phyloP scores from a whole-genome alignment of 2,329 filamentous ascomycete species.

The Aphanocladium album region DNA sequence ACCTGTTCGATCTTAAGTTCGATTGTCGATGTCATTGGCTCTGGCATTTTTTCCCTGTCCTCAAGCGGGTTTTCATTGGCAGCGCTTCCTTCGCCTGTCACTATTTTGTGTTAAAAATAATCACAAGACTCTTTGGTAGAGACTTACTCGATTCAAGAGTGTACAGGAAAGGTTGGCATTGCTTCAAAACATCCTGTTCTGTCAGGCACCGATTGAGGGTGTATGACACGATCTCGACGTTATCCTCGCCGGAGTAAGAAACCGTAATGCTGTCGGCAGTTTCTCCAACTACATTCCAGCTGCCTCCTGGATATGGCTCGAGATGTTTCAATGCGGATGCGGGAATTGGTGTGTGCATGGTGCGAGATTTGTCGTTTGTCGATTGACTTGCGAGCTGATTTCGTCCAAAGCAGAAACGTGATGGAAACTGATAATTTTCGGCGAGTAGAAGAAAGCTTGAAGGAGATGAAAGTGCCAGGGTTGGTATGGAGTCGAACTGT shows the following conservation, averaged over 20 bases:
- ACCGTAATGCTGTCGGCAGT: neutral
- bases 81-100: neutral
- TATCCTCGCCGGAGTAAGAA: neutral
- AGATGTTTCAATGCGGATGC: conserved; percentile 5
- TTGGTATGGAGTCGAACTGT: neutral
- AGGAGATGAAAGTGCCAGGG: neutral
- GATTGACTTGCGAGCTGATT: neutral
- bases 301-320: conserved; percentile 3
- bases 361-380: neutral
- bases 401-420: neutral
- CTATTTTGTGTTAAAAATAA: neutral
- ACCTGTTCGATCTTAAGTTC: neutral
- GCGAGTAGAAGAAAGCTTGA: neutral
- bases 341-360: neutral
- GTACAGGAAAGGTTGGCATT: neutral
- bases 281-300: neutral
- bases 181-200: neutral
- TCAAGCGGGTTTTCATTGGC: neutral
- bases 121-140: neutral
- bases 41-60: neutral
- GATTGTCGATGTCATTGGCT: neutral
- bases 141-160: neutral
- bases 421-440: neutral
- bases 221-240: neutral
- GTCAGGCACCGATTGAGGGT: neutral